These are phyloP conservation scores for Phylloporus sp. DNA, from an alignment of 768 basidiomycete genomes.

Conservation along the genomic window DNA sequence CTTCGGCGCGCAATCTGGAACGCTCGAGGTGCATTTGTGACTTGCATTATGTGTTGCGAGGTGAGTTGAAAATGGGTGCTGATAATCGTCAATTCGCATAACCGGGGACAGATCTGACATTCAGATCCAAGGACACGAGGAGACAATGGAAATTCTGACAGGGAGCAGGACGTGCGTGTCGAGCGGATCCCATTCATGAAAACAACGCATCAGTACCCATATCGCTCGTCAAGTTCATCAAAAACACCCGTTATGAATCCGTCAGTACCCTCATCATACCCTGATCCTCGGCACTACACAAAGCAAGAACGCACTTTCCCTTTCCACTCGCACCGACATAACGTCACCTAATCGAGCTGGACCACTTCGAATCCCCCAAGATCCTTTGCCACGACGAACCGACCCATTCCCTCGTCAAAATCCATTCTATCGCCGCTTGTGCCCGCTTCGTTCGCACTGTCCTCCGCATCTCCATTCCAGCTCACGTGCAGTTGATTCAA, in stretches of 20 bases:
- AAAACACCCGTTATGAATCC: neutral
- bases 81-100: neutral
- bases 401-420: constrained; percentile 30
- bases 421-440: constrained; percentile 20
- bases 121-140: no score
- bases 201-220: neutral
- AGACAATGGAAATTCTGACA: neutral
- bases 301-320: neutral
- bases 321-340: neutral
- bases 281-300: neutral
- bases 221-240: neutral
- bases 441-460: neutral
- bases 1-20: constrained; percentile 3
- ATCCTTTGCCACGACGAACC: constrained; percentile 25
- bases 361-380: constrained; percentile 27
- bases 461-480: neutral
- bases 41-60: neutral
- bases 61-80: neutral
- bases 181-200: neutral
- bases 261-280: neutral
- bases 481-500: neutral
- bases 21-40: constrained; percentile 1
- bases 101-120: no score
- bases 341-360: constrained; percentile 12
- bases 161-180: neutral